Conservation (phyloP, 2,329 filamentous ascomycete species). For the Cladosporium sp. region DNA sequence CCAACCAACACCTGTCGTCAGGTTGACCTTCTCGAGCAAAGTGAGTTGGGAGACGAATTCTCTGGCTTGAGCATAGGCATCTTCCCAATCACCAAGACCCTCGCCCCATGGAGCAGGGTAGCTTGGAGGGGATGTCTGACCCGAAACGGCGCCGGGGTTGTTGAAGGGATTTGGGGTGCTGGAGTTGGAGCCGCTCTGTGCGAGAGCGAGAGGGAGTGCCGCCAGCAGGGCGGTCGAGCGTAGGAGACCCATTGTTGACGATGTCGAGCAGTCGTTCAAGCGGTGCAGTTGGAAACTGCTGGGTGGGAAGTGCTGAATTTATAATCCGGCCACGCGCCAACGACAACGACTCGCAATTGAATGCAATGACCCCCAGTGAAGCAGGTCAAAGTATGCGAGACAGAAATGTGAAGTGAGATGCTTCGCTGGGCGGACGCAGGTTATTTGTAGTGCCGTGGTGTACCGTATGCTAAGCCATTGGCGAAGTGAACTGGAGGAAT, state of each 20-base stretch:
- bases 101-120: slow-evolving; percentile 89
- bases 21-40: slow-evolving; percentile 83
- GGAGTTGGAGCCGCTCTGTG: slow-evolving; percentile 26
- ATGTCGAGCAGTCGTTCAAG: slow-evolving; percentile 3
- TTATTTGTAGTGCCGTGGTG: slow-evolving; percentile 4
- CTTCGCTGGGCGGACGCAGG: neutral
- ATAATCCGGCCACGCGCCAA: slow-evolving; percentile 1
- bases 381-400: neutral
- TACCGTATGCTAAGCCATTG: neutral
- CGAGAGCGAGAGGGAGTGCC: slow-evolving; percentile 27
- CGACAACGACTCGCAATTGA: neutral
- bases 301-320: slow-evolving; percentile 9
- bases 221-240: slow-evolving; percentile 24
- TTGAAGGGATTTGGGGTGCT: slow-evolving; percentile 21
- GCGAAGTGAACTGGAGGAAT: slow-evolving; percentile 1
- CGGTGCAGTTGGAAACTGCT: slow-evolving; percentile 5
- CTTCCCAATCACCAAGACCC: slow-evolving; percentile 67
- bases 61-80: slow-evolving; percentile 70
- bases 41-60: slow-evolving; percentile 80
- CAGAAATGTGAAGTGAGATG: neutral
- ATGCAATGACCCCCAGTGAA: neutral
- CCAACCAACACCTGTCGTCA: slow-evolving; percentile 87
- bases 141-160: slow-evolving; percentile 26
- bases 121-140: slow-evolving; percentile 55
- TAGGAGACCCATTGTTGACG: slow-evolving; percentile 21